A percentile compares a stretch with the other conserved stretches of the same genome.
Evolutionary conservation across 257 asterid species (phyloP).

Genomic region (Solanum tarapatanum): DNA sequence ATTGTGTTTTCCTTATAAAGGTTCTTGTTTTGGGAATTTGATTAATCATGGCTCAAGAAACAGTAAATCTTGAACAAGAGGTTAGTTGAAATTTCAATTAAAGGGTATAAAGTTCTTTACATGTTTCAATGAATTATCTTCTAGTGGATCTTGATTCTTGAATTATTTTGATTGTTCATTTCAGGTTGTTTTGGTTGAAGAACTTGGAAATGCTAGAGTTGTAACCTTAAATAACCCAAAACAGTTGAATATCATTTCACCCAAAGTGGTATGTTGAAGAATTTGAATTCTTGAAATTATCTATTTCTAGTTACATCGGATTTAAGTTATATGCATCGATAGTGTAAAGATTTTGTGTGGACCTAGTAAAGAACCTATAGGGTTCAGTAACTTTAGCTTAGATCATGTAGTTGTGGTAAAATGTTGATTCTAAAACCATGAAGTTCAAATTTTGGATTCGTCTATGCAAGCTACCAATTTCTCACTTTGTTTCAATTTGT

Average conservation of each 20-base stretch:
- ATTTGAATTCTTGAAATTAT: background rate
- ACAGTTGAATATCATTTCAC: constrained; percentile 68
- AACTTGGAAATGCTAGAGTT: constrained; percentile 52
- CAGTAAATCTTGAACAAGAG: constrained; percentile 36
- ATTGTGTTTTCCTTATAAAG: background rate
- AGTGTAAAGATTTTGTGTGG: background rate
- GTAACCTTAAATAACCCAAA: constrained; percentile 79
- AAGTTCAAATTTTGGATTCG: background rate
- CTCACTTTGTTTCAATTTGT: background rate
- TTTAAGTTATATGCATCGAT: background rate
- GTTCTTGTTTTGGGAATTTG: background rate
- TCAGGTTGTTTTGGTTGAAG: constrained; percentile 71
- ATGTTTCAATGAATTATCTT: background rate
- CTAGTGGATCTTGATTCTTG: background rate
- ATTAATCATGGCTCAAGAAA: constrained; percentile 37
- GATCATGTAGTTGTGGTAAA: background rate
- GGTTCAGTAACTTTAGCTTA: background rate
- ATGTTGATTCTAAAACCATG: background rate
- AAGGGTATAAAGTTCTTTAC: background rate
- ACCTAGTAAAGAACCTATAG: background rate
- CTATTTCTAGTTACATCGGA: background rate
- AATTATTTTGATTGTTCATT: background rate
- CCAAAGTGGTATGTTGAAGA: constrained; percentile 54
- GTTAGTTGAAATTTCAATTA: constrained; percentile 16
- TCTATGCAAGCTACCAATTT: background rate